These are phyloP conservation scores for Nidula microcarpa DNA, from an alignment of 768 basidiomycete species.

Conservation along the genomic window DNA sequence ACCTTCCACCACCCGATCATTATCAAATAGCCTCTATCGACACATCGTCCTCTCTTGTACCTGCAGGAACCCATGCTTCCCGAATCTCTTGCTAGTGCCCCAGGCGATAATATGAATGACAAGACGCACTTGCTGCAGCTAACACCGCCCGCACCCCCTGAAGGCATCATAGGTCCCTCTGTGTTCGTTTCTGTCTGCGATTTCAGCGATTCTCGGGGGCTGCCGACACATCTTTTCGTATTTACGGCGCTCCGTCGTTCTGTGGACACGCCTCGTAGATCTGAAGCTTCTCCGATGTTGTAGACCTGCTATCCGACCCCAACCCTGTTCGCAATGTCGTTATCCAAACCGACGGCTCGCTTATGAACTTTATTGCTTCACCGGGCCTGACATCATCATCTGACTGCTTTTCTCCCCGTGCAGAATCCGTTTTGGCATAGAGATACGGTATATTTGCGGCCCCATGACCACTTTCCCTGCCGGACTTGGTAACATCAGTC, in stretches of 20 bases:
- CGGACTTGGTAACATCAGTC: background rate
- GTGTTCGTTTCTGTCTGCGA: background rate
- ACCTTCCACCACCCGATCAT: background rate
- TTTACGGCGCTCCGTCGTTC: background rate
- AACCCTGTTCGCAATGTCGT: background rate
- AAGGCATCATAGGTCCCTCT: background rate
- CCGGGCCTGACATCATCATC: constrained; percentile 11
- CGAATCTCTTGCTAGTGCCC: background rate
- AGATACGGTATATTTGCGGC: background rate
- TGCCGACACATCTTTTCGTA: background rate
- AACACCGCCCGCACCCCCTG: constrained; percentile 2
- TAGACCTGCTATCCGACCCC: background rate
- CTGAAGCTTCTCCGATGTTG: background rate
- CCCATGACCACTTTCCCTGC: background rate
- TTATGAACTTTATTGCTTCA: constrained; percentile 4
- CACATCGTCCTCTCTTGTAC: background rate
- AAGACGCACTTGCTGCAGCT: background rate
- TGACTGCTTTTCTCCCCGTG: constrained; percentile 6
- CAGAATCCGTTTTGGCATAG: background rate
- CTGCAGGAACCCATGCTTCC: background rate
- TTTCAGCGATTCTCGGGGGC: background rate
- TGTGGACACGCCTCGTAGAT: background rate
- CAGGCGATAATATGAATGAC: background rate
- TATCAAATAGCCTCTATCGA: background rate
- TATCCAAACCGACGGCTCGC: constrained; percentile 8